phyloP scores from a whole-genome alignment of 805 yeast species.

The Geotrichum ghanense region DNA sequence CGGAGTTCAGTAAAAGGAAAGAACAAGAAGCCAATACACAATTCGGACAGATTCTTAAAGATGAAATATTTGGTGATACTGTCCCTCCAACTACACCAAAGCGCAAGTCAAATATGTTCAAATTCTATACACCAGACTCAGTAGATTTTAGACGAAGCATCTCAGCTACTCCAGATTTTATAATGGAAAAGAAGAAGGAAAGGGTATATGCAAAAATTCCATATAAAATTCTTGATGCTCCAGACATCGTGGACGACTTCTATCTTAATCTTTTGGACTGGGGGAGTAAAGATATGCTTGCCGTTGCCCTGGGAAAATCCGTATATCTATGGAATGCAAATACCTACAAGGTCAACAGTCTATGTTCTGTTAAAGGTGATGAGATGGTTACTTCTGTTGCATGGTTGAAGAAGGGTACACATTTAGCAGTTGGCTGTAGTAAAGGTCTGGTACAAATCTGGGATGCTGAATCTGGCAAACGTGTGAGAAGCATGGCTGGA shows the following conservation, averaged over 20 bases:
- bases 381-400: slow-evolving; percentile 74
- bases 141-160: slow-evolving; percentile 68
- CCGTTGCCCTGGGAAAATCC: slow-evolving; percentile 79
- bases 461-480: slow-evolving; percentile 76
- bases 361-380: slow-evolving; percentile 54
- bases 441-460: slow-evolving; percentile 86
- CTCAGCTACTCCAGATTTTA: slow-evolving; percentile 50
- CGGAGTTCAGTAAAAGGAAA: slow-evolving; percentile 8
- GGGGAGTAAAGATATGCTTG: slow-evolving; percentile 82
- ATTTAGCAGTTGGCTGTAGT: slow-evolving; percentile 83
- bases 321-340: slow-evolving; percentile 88
- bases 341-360: slow-evolving; percentile 68
- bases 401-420: slow-evolving; percentile 94
- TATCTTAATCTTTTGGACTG: slow-evolving; percentile 88
- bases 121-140: slow-evolving; percentile 11
- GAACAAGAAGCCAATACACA: slow-evolving; percentile 81
- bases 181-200: background rate
- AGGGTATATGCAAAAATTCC: slow-evolving; percentile 54
- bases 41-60: slow-evolving; percentile 73
- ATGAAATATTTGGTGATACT: slow-evolving; percentile 85
- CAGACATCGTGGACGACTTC: slow-evolving; percentile 88
- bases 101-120: slow-evolving; percentile 27
- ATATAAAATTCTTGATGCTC: slow-evolving; percentile 89
- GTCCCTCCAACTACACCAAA: slow-evolving; percentile 37
- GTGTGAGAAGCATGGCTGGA: slow-evolving; percentile 90